Conservation (phyloP, 2,329 filamentous ascomycete species). For the Cryphonectria carpinicola region DNA sequence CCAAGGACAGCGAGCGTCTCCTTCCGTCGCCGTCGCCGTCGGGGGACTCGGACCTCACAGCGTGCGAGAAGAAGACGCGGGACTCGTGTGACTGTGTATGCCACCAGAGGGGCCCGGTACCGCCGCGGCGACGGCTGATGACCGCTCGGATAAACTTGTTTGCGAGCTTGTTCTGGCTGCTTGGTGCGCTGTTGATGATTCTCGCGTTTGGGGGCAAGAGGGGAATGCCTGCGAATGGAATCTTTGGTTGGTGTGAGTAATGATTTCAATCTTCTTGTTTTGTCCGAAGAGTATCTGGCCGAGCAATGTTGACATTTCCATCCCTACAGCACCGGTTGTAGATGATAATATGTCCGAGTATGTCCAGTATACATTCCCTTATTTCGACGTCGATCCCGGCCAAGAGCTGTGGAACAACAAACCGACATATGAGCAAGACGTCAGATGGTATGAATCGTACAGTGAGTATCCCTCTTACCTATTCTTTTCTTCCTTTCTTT, state of each 20-base stretch:
- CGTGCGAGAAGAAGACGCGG: constrained; percentile 2
- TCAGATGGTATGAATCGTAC: constrained; percentile 20
- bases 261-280: not conserved
- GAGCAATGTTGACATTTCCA: not conserved
- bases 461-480: constrained; percentile 9
- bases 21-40: constrained; percentile 14
- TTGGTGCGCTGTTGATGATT: constrained; percentile 11
- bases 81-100: constrained; percentile 9
- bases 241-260: constrained; percentile 20
- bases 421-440: constrained; percentile 16
- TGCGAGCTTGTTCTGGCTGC: constrained; percentile 19
- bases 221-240: constrained; percentile 10
- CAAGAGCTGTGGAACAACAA: constrained; percentile 23
- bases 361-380: constrained; percentile 20
- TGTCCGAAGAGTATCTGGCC: not conserved
- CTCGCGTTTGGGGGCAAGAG: constrained; percentile 5
- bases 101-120: not conserved
- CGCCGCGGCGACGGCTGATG: not conserved
- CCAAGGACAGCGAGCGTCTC: constrained; percentile 18
- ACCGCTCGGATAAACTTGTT: constrained; percentile 7
- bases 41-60: constrained; percentile 6
- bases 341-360: constrained; percentile 12
- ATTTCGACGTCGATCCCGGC: constrained; percentile 17
- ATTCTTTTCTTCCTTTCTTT: no score
- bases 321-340: constrained; percentile 8